phyloP scores from a whole-genome alignment of 1,139 yeast genomes.

The Nakaseomyces sp. region DNA sequence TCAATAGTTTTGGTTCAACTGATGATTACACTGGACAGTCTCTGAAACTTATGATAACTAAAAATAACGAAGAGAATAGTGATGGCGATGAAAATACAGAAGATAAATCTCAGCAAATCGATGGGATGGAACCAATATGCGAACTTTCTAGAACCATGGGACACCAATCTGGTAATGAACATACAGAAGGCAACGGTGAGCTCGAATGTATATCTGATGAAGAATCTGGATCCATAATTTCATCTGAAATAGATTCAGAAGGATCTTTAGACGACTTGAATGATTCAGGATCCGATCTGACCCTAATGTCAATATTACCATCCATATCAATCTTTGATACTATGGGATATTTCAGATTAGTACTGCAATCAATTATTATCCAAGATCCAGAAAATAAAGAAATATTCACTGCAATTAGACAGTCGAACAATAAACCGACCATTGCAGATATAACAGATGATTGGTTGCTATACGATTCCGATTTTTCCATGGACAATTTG shows the following conservation, averaged over 20 bases:
- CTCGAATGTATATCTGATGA: not conserved
- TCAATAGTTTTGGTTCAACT: conserved; percentile 13
- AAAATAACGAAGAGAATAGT: not conserved
- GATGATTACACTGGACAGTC: conserved; percentile 2
- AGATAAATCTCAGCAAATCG: not conserved
- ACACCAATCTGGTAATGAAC: not conserved
- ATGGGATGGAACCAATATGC: not conserved
- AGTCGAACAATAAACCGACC: conserved; percentile 26
- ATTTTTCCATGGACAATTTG: conserved; percentile 32
- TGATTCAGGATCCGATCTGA: conserved; percentile 3
- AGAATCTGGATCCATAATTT: not conserved
- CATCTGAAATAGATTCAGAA: not conserved
- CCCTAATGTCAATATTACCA: conserved; percentile 24
- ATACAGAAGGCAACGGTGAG: not conserved
- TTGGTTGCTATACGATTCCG: conserved; percentile 35
- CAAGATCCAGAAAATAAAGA: conserved; percentile 22
- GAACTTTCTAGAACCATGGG: not conserved
- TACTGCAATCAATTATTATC: conserved; percentile 27
- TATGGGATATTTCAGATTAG: conserved; percentile 28
- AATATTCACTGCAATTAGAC: conserved; percentile 29
- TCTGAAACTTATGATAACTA: not conserved
- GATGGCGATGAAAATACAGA: not conserved
- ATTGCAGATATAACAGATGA: conserved; percentile 32
- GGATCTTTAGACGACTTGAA: not conserved
- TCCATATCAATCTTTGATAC: conserved; percentile 26